Evolutionary conservation across 495 filamentous ascomycete genomes (phyloP), one percentile per base, ranked within the genome.

Genomic region (Glarea lozoyensis): DNA sequence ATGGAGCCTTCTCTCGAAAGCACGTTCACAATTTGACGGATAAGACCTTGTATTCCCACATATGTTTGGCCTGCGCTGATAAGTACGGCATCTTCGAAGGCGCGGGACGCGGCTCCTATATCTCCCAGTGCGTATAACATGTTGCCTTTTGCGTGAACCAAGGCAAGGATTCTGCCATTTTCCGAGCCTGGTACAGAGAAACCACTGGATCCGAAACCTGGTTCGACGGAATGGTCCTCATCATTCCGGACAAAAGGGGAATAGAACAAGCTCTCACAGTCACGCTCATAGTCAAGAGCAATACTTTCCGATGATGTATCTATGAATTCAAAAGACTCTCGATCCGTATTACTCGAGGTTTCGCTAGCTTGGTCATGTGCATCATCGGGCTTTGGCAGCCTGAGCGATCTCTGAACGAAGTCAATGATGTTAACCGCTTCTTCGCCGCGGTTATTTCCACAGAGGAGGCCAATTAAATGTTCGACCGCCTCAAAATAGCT

Each of bases 401-500:
- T 77, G 17, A 95, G 67, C 3, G 81, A 78, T 2, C 66, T 70
- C 55, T 98, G 86, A n/a, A 97, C 84, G 54, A 81, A 88, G 43
- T 86, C 81, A 48, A 98, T 97, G 35, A 93, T 79, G 37, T 84
- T 76, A 36, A 98, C 81, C 11, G 90, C 92, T 55, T 97, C 88
- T 53, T 75, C 80, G 21, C 79, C 84, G 45, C 90, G 75, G 40
- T 92, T 81, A 36, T 78, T 84, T 42, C 77, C 81, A 60, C 87
- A 94, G 17, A 96, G 60, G 22, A 99, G 67, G 4, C 88, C 87
- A 21, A 97, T 82, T 2, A 99, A 73, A 69, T 97, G 92, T 59
- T 99, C 92, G 12, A 93, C 88, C 11, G 92, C 93, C 66, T 99
- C 92, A 48, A 99, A 85, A 63, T 92, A 94, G 59, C 80, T 87